Base-by-base conservation (phyloP, 139 green algal genomes). In the Coelastrella sp. region DNA sequence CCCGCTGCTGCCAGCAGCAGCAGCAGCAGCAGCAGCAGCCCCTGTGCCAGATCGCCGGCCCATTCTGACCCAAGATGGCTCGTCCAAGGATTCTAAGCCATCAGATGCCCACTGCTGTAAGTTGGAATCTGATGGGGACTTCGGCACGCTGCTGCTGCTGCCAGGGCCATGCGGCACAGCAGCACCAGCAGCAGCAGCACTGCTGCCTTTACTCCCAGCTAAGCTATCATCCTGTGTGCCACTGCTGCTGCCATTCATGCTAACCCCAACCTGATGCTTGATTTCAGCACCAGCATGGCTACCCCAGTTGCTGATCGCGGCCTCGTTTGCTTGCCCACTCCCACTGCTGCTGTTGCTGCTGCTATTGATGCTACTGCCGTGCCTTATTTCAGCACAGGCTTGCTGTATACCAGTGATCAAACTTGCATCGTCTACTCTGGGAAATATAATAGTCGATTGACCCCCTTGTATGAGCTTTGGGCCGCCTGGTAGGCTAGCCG, bases 351-450 rank as follows among this genome's bases (percentile, higher is more conserved):
- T 61, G 22, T 19, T 56, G 19, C 54, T 10, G n/a, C 32, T 47
- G 32, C 16, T 14, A 64, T 22, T 59, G 3, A 23, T 80, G n/a
- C 65, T 68, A 54, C 84, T 56, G 20, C 47, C 32, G 22, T 19
- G 17, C 13, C 54, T 10, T 16, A 88, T 71, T 20, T 79, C 82
- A 22, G 83, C 83, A 66, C 83, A 88, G 4, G 83, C 83, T 61
- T 88, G 54, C 68, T 88, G 83, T 23, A 88, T 88, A 47, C 83
- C 83, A 3, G 19, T 71, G 54, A 88, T 88, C 4, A 88, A 68
- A 13, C 68, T 88, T 11, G 83, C 83, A 60, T 88, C 83, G 60
- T 88, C 83, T 4, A 80, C 54, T 11, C 68, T 20, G 3, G 58
- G 65, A 13, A 88, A 88, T 8, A 88, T 80, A 8, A 65, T 60